Conservation (phyloP, 2,329 filamentous ascomycete species). For the Nemania bipapillata region DNA sequence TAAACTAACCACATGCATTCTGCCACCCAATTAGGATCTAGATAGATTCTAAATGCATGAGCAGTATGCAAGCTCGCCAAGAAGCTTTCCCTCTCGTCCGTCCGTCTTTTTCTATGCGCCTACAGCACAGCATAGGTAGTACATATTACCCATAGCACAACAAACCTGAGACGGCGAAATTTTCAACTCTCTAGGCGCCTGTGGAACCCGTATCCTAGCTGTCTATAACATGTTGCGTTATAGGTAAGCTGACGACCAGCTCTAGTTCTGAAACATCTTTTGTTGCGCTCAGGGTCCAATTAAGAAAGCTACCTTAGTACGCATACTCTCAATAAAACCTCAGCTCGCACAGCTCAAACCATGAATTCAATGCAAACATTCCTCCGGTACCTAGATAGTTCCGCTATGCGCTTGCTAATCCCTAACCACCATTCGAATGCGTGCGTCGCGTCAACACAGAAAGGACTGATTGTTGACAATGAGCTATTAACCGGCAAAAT, state of each 20-base stretch:
- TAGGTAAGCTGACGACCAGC: slow-evolving; percentile 25
- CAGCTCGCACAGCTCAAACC: slow-evolving; percentile 1
- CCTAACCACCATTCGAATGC: slow-evolving; percentile 5
- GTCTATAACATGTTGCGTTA: slow-evolving; percentile 17
- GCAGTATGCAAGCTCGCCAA: neutral
- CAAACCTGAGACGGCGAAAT: neutral
- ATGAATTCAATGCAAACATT: slow-evolving; percentile 9
- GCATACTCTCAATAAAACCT: slow-evolving; percentile 8
- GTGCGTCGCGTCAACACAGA: neutral
- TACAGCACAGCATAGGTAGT: too few relatives aligned
- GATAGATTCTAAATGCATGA: too few relatives aligned
- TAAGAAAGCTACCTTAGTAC: neutral
- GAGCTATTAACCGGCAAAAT: slow-evolving; percentile 8
- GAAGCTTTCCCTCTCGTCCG: neutral
- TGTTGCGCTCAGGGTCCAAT: neutral
- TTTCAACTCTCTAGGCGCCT: neutral
- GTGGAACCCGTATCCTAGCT: slow-evolving; percentile 2
- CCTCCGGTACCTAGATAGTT: slow-evolving; percentile 1
- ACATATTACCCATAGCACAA: neutral
- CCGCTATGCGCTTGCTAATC: neutral
- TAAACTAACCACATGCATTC: neutral
- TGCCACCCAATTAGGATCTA: neutral
- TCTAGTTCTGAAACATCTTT: slow-evolving; percentile 25
- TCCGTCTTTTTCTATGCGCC: neutral
- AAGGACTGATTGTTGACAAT: slow-evolving; percentile 3